Evolutionary conservation across 2,329 filamentous ascomycete genomes (phyloP), one percentile per base, ranked within the genome.

Genomic region (Aspergillus novofumigatus): DNA sequence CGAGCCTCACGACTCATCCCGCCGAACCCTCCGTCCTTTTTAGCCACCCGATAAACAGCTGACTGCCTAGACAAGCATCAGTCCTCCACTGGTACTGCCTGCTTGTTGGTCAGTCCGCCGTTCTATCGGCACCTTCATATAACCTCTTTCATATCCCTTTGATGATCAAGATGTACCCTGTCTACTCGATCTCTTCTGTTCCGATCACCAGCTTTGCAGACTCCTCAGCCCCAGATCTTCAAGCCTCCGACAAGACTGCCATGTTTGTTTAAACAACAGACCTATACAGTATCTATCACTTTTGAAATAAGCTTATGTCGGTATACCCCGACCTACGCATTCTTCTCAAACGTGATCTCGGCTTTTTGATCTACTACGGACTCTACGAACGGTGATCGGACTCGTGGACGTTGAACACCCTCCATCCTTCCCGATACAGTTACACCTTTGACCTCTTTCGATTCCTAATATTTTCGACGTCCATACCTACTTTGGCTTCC

Each of bases 111-210:
- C 67, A 65, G 65, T 67, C 63, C 56, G 66, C 65, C 67, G 64
- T 63, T 63, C 61, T 61, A 59, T 61, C 65, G 65, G 68, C 67
- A 61, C 60, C 59, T 63, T 62, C 64, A 60, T 62, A 62, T 62
- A 65, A 58, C 64, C 61, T 58, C 54, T 56, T 49, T 57, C 56
- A 53, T 58, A 41, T 45, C 55, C 57, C 54, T 35, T 61, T 63
- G 20, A 45, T 21, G 21, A 26, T 65, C 72, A 75, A 75, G 68
- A 75, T 75, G 73, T 75, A 75, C 70, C 62, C 57, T 74, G 67
- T 68, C 73, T 69, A 56, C 57, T 65, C 59, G 51, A 61, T 60
- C 58, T 65, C 66, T 61, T 59, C 61, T 61, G 66, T 67, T 67
- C 72, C 72, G 72, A 72, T 75, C 72, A 64, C 68, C 70, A 61